These are phyloP conservation scores for Hyparrhenia diplandra DNA, from an alignment of 176 grass and related monocot genomes.

Conservation along the genomic window DNA sequence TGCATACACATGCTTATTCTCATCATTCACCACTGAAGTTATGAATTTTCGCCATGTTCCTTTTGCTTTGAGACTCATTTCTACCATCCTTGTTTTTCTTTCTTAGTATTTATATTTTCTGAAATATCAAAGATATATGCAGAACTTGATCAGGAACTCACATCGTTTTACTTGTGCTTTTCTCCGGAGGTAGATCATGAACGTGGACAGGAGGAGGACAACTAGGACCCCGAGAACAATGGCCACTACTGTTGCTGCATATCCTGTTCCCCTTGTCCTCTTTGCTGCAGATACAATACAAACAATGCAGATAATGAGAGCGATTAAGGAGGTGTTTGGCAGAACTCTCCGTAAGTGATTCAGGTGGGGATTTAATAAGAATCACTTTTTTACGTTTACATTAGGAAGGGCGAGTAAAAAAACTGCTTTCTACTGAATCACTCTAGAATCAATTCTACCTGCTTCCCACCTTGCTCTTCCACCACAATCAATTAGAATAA, in stretches of 20 bases:
- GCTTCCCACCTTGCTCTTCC: no score
- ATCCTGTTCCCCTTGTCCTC: neutral
- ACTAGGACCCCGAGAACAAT: slow-evolving; percentile 22
- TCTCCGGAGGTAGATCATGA: neutral
- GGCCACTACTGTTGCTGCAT: neutral
- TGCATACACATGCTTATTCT: neutral
- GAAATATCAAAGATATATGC: neutral
- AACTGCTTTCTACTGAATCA: no score
- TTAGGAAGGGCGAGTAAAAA: no score
- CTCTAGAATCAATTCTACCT: no score
- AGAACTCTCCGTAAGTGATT: no score
- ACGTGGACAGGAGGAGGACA: no score
- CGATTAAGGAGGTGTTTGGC: no score
- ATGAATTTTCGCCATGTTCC: neutral
- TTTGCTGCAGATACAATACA: slow-evolving; percentile 4
- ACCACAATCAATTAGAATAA: no score
- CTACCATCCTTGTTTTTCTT: neutral
- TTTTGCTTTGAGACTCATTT: neutral
- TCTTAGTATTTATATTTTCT: neutral
- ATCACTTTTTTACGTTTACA: no score
- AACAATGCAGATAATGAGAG: neutral
- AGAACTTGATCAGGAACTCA: neutral
- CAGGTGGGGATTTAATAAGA: no score
- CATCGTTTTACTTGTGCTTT: neutral
- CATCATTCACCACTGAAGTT: no score